A percentile compares a stretch with the other conserved stretches of the same genome.
Evolutionary conservation across 495 filamentous ascomycete genomes (phyloP).

Genomic region (Lepraria neglecta): DNA sequence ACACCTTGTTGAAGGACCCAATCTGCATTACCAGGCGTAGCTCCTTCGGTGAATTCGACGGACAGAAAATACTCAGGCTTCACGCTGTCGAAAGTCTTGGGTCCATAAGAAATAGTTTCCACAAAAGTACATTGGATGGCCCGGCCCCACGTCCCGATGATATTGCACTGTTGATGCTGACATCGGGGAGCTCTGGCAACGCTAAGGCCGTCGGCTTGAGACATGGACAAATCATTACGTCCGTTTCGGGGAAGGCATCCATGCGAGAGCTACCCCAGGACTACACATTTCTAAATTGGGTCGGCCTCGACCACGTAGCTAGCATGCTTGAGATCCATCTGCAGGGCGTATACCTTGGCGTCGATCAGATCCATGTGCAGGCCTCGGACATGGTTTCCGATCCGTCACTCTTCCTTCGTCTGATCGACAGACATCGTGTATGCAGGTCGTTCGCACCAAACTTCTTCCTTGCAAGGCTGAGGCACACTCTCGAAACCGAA

Average conservation of each 20-base stretch:
- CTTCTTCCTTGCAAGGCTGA: constrained; percentile 42
- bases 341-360: constrained; percentile 37
- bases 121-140: background rate
- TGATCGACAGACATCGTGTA: constrained; percentile 40
- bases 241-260: constrained; percentile 40
- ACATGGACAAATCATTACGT: constrained; percentile 42
- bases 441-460: constrained; percentile 50
- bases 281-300: constrained; percentile 45
- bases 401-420: constrained; percentile 39
- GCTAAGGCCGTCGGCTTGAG: constrained; percentile 47
- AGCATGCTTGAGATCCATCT: constrained; percentile 47
- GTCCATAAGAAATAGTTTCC: background rate
- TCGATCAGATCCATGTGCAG: constrained; percentile 44
- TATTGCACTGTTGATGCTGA: constrained; percentile 40
- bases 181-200: constrained; percentile 51
- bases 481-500: background rate
- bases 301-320: constrained; percentile 50
- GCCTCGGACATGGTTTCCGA: constrained; percentile 37
- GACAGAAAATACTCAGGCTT: background rate
- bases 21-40: constrained; percentile 20
- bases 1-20: constrained; percentile 19
- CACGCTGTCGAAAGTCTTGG: background rate
- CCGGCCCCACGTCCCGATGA: background rate
- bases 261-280: constrained; percentile 8
- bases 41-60: constrained; percentile 18